Percentiles rank a stretch among this genome's conserved stretches.
phyloP scores from a whole-genome alignment of 495 filamentous ascomycete species.

The Hypoxylon crocopeplum region DNA sequence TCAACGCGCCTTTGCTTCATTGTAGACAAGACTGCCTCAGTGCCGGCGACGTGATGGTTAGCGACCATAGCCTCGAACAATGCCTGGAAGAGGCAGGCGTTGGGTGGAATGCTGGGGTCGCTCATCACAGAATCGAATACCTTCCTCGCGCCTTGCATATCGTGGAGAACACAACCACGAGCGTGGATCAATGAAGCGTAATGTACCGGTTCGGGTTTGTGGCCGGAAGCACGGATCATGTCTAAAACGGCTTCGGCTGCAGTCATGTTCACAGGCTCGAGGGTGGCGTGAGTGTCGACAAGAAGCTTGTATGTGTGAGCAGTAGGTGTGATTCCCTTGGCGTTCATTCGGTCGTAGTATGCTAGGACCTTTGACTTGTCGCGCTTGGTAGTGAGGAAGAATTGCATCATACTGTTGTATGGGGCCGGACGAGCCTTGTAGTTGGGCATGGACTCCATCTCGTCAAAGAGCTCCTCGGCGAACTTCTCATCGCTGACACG shows the following conservation, averaged over 20 bases:
- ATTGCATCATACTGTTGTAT: conserved; percentile 99
- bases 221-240: conserved; percentile 74
- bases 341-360: conserved; percentile 93
- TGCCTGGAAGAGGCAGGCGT: conserved; percentile 92
- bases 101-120: conserved; percentile 66
- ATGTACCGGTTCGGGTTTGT: conserved; percentile 87
- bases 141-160: conserved; percentile 79
- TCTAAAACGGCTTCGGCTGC: conserved; percentile 87
- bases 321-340: conserved; percentile 86
- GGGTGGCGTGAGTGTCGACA: conserved; percentile 91
- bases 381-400: conserved; percentile 96
- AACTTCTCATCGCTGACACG: conserved; percentile 97
- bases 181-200: conserved; percentile 96
- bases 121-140: conserved; percentile 82
- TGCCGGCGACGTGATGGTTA: conserved; percentile 82
- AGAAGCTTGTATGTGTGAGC: conserved; percentile 98
- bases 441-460: conserved; percentile 99
- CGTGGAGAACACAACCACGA: conserved; percentile 91
- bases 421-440: conserved; percentile 97
- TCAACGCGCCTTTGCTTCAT: conserved; percentile 77
- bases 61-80: conserved; percentile 96
- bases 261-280: conserved; percentile 89
- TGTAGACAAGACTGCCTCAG: conserved; percentile 71
- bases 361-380: conserved; percentile 93
- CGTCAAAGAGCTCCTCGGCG: conserved; percentile 96